Evolutionary conservation across 306 rosid genomes (phyloP).

Genomic region (Rosa chinensis): DNA sequence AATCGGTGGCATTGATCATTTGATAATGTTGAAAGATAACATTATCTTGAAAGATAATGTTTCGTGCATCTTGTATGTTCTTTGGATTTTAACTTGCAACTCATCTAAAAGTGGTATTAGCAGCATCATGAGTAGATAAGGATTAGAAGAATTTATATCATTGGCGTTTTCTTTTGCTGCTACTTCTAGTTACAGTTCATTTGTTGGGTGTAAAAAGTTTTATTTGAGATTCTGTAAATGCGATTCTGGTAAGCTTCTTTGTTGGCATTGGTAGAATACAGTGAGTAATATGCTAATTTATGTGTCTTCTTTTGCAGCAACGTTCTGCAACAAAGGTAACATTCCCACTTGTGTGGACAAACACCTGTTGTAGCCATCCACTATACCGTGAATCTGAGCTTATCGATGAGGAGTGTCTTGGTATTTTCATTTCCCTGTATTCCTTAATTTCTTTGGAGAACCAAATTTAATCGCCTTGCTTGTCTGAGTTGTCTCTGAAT

Average conservation of each 20-base stretch:
- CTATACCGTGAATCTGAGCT: conserved; percentile 95
- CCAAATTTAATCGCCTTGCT: conserved; percentile 6
- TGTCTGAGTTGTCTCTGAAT: not conserved
- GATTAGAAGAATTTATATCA: not conserved
- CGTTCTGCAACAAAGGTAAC: conserved; percentile 98
- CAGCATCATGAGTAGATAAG: not conserved
- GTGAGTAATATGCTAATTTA: conserved; percentile 23
- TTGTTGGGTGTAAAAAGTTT: not conserved
- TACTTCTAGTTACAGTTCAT: not conserved
- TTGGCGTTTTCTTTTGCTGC: not conserved
- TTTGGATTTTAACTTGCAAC: not conserved
- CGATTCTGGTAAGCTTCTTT: not conserved
- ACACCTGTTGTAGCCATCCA: conserved; percentile 99
- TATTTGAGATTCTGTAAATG: not conserved
- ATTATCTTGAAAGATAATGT: not conserved
- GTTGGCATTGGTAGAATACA: conserved; percentile 5
- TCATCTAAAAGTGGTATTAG: not conserved
- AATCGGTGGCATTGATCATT: not conserved
- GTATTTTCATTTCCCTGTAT: conserved; percentile 36
- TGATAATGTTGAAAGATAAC: not conserved
- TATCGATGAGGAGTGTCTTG: conserved; percentile 69
- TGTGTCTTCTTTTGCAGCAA: conserved; percentile 51
- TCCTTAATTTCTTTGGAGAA: conserved; percentile 8
- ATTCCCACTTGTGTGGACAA: conserved; percentile 99
- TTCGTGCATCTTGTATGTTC: too few species aligned